Base-by-base conservation (phyloP, 306 rosid species). In the Prinsepia uniflora region DNA sequence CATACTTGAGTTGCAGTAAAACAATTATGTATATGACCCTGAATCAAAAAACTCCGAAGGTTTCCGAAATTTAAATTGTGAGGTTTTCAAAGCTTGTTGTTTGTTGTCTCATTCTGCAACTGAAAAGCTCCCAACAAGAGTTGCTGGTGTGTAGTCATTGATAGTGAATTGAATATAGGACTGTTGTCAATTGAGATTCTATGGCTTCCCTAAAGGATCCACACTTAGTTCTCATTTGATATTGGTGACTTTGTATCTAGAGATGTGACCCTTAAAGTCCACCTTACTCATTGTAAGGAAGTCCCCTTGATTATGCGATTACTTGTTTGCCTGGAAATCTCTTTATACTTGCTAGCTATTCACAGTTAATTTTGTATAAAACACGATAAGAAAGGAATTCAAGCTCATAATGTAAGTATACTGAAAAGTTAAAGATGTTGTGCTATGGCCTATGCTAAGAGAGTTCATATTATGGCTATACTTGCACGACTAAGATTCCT, bases 201-300 rank as follows among this genome's bases (percentile, higher is more conserved):
- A 0, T 18, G 17, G 62, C 18, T 39, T 52, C 11, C 46, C 10
- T 34, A 15, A 49, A 17, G 7, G 30, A 34, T 67, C 6, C 45
- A 48, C 24, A 1, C 22, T 36, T 14, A 67, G 59, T 6, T 13
- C 17, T 34, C 15, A 5, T 19, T 44, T 11, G 20, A 30, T 46
- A 46, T 0, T 4, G 40, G 41, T 54, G 50, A 41, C 39, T 42
- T 56, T 70, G 54, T 70, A 4, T 43, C 6, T 56, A 22, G 74
- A 55, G 54, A 20, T 42, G 43, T 19, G 53, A 15, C 42, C 54
- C 74, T 70, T 55, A 55, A 22, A 36, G 62, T 52, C 72, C 49
- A 39, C 39, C 20, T 69, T 17, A 7, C 30, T 24, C 24, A 13
- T 22, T 22, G 30, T 43, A 55, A 8, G 50, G 34, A 14, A 20